Evolutionary conservation across 192 early-diverging fungal species (phyloP).

Genomic region (Entophlyctis luteolus): DNA sequence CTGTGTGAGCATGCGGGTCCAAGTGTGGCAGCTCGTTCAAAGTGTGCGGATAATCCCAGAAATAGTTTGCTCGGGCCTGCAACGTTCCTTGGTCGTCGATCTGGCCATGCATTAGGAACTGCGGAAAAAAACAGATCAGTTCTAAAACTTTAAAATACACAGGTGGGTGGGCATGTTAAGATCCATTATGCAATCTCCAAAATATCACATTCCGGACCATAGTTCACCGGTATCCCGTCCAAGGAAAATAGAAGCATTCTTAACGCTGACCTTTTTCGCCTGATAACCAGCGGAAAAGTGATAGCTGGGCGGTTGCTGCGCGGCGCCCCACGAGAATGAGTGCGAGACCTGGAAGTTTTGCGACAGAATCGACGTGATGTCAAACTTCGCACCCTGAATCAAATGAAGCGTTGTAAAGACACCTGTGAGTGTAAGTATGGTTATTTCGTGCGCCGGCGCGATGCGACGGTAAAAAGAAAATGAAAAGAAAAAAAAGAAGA

Average conservation of each 20-base stretch:
- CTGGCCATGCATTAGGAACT: constrained; percentile 87
- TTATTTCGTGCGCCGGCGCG: constrained; percentile 1
- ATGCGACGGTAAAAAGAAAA: neutral
- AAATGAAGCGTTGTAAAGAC: constrained; percentile 81
- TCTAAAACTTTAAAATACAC: neutral
- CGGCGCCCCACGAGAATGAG: constrained; percentile 81
- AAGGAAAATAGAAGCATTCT: no score
- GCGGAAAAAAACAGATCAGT: constrained; percentile 1
- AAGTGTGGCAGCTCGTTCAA: constrained; percentile 27
- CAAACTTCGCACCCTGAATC: constrained; percentile 93
- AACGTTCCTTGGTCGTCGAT: constrained; percentile 90
- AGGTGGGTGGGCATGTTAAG: no score
- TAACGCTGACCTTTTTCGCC: constrained; percentile 70
- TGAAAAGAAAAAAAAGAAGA: neutral
- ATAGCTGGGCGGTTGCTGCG: constrained; percentile 77
- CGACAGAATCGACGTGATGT: constrained; percentile 87
- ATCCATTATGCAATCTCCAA: no score
- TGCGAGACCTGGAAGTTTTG: constrained; percentile 94
- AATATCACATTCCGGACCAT: no score
- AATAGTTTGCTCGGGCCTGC: constrained; percentile 76
- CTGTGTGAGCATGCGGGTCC: constrained; percentile 28
- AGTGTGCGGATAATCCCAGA: constrained; percentile 58
- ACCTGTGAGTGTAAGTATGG: constrained; percentile 36
- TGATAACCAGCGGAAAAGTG: constrained; percentile 88
- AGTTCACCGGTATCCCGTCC: no score